These are phyloP conservation scores for Fusarium sp. DNA, from an alignment of 2,329 filamentous ascomycete genomes.

Conservation along the genomic window DNA sequence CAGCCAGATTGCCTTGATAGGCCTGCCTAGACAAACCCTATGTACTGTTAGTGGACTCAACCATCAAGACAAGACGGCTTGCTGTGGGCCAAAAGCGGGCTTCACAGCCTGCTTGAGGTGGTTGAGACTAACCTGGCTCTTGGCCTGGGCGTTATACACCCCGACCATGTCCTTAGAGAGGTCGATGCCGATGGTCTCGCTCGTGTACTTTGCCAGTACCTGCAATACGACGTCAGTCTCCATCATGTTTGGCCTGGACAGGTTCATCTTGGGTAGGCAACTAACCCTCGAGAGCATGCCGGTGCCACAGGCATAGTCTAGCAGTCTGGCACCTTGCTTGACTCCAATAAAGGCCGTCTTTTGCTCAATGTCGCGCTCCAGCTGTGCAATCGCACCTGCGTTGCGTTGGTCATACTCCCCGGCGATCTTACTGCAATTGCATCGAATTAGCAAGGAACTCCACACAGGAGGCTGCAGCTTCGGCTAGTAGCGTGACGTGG, in stretches of 20 bases:
- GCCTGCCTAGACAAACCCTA: constrained; percentile 62
- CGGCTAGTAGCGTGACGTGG: constrained; percentile 16
- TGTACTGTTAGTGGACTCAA: constrained; percentile 9
- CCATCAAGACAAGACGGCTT: background rate
- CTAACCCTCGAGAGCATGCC: constrained; percentile 73
- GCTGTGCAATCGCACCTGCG: constrained; percentile 62
- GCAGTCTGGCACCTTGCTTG: constrained; percentile 60
- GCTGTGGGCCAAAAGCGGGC: background rate
- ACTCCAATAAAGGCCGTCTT: constrained; percentile 72
- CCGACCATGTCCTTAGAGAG: constrained; percentile 77
- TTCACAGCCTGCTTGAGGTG: background rate
- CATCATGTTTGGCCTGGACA: background rate
- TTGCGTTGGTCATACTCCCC: constrained; percentile 63
- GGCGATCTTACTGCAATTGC: constrained; percentile 45
- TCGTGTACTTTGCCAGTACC: constrained; percentile 47
- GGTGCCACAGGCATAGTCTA: constrained; percentile 84
- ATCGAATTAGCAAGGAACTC: constrained; percentile 29
- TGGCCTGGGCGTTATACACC: constrained; percentile 72
- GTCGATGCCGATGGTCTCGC: constrained; percentile 75
- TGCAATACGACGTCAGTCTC: constrained; percentile 17
- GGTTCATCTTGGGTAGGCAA: constrained; percentile 15
- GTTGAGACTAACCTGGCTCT: constrained; percentile 58
- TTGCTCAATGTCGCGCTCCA: constrained; percentile 66
- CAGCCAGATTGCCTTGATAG: constrained; percentile 68
- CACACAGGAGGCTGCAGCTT: constrained; percentile 7